A percentile compares a stretch with the other conserved stretches of the same genome.
phyloP scores from a whole-genome alignment of 2,329 filamentous ascomycete species.

The Scopulariopsis brevicaulis region DNA sequence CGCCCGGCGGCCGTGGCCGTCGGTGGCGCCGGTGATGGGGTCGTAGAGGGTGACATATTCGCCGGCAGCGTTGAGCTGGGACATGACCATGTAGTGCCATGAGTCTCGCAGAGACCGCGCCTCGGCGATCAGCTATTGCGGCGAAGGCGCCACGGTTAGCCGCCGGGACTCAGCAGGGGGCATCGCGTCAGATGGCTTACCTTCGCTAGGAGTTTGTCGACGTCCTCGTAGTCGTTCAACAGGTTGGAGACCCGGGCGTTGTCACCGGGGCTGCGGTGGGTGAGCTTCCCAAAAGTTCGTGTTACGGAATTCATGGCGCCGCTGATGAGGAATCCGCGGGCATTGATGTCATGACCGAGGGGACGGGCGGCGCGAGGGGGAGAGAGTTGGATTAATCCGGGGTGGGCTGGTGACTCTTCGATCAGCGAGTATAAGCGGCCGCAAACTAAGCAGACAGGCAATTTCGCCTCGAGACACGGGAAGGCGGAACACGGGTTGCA shows the following conservation, averaged over 20 bases:
- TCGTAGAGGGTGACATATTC: constrained; percentile 66
- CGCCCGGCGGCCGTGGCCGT: constrained; percentile 41
- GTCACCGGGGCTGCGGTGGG: constrained; percentile 57
- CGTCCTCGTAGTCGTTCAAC: constrained; percentile 70
- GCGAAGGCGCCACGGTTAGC: neutral
- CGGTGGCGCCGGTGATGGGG: constrained; percentile 57
- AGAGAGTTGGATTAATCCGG: neutral
- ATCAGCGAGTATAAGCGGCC: neutral
- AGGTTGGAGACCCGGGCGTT: constrained; percentile 66
- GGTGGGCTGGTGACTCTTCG: neutral
- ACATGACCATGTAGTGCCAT: constrained; percentile 61
- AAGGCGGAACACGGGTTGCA: neutral
- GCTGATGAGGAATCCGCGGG: neutral
- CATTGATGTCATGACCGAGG: neutral
- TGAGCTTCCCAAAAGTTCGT: constrained; percentile 61
- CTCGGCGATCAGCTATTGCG: constrained; percentile 59
- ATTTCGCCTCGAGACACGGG: neutral
- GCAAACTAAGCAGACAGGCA: neutral
- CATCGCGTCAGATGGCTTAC: constrained; percentile 30
- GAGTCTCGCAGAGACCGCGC: constrained; percentile 67
- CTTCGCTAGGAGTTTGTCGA: constrained; percentile 61
- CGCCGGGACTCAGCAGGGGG: neutral
- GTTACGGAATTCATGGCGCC: constrained; percentile 57
- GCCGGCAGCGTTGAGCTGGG: constrained; percentile 55
- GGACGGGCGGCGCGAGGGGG: neutral